These are phyloP conservation scores for Candida ficus DNA, from an alignment of 805 yeast genomes.

Conservation along the genomic window DNA sequence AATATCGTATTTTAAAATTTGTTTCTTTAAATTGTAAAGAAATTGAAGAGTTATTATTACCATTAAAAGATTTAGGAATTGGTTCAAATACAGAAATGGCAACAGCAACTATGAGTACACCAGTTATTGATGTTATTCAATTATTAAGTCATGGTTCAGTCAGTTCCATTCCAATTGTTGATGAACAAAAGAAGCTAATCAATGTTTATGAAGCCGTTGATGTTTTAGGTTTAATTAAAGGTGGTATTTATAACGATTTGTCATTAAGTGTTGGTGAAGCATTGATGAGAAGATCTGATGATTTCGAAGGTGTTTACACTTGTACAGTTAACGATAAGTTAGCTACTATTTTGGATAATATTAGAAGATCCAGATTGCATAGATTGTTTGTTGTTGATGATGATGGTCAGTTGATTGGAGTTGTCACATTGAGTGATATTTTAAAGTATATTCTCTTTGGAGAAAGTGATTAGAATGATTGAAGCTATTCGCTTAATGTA, in stretches of 20 bases:
- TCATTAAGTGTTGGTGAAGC: conserved; percentile 95
- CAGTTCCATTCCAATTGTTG: conserved; percentile 90
- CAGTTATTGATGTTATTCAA: conserved; percentile 90
- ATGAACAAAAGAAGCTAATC: conserved; percentile 59
- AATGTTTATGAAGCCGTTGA: conserved; percentile 97
- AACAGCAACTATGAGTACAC: conserved; percentile 84
- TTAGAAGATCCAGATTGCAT: conserved; percentile 85
- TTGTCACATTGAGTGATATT: conserved; percentile 88
- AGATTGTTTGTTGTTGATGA: conserved; percentile 89
- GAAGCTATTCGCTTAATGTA: not conserved
- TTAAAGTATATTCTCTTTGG: conserved; percentile 75
- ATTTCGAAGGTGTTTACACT: conserved; percentile 96
- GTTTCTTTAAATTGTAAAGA: conserved; percentile 96
- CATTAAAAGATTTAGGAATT: conserved; percentile 64
- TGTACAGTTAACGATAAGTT: conserved; percentile 85
- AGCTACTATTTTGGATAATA: conserved; percentile 87
- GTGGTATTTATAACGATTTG: conserved; percentile 88
- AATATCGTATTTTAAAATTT: conserved; percentile 91
- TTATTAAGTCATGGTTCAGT: conserved; percentile 74
- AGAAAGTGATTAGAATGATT: conserved; percentile 24
- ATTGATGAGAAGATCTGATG: conserved; percentile 85
- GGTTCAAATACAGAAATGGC: conserved; percentile 55
- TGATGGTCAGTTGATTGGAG: conserved; percentile 71
- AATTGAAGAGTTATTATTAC: conserved; percentile 74
- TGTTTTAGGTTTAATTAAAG: conserved; percentile 85